Evolutionary conservation across 192 early-diverging fungal species (phyloP), one percentile per base, ranked within the genome.

Genomic region (Linnemannia schmuckeri): DNA sequence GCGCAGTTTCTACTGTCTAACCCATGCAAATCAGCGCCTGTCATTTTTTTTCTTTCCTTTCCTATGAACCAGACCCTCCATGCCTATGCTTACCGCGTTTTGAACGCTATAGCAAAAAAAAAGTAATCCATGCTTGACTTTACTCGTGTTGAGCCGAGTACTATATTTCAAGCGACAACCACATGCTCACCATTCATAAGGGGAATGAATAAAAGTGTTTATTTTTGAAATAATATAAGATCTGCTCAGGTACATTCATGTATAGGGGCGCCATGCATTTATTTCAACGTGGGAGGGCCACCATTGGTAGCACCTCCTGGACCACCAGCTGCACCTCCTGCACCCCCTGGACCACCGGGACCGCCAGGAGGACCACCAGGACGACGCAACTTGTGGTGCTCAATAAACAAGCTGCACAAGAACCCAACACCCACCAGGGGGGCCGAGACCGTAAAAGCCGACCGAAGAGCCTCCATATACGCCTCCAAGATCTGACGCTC

Each of bases 391-490:
- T 77, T 73, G 57, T 78, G 49, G 76, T 90, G 80, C 54, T 83
- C 76, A 54, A 92, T 71, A 0, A 82, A 81, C n/a, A 92, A 40
- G 3, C 83, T 87, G 40, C 85, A 74, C 33, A 93, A 46, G 37
- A 91, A 88, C 0, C 86, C 81, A 6, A 91, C 18, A 6, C 83
- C 88, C 35, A 88, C 88, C 79, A 93, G 88, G 7, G 92, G 89
- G 33, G 89, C 86, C 1, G 82, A 85, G n/a, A 89, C 90, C 17
- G 83, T 83, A 85, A 94, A 94, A 18, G 90, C 89, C 27, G 82
- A 80, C 20, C 87, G 82, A 40, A 94, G 74, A 0, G 91, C 88
- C 2, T 70, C 24, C 20, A 92, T 92, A 46, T 92, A 94, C 6
- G 83, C 82, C 55, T 92, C 66, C 17, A 90, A 87, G 15, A 92